Conservation (phyloP, 2,329 filamentous ascomycete genomes). For the Penicillium decumbens region DNA sequence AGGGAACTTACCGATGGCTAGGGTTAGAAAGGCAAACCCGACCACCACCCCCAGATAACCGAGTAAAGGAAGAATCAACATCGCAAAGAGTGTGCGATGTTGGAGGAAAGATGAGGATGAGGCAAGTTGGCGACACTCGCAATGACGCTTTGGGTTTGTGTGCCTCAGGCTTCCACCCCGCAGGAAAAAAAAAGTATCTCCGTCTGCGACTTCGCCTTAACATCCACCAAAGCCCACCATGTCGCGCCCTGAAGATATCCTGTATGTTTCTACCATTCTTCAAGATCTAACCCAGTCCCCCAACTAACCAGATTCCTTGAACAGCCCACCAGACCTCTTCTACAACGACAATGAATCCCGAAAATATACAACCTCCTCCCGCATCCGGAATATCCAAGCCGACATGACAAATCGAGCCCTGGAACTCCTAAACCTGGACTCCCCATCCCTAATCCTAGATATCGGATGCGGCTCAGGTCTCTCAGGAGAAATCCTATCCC, state of each 20-base stretch:
- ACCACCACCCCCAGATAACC: conserved; percentile 83
- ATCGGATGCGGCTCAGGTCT: conserved; percentile 94
- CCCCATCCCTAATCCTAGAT: conserved; percentile 85
- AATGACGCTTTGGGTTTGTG: conserved; percentile 5
- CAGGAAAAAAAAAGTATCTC: conserved; percentile 11
- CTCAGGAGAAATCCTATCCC: conserved; percentile 85
- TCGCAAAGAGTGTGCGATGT: conserved; percentile 40
- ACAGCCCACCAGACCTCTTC: conserved; percentile 87
- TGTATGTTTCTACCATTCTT: conserved; percentile 53
- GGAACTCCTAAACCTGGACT: conserved; percentile 74
- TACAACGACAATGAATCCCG: conserved; percentile 94
- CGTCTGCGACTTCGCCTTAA: conserved; percentile 1
- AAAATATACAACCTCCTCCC: conserved; percentile 95
- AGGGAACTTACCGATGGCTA: conserved; percentile 70
- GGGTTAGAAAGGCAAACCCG: conserved; percentile 88
- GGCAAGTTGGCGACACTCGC: background rate
- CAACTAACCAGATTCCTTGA: conserved; percentile 23
- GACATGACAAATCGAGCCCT: conserved; percentile 92
- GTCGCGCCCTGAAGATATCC: conserved; percentile 94
- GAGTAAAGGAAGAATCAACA: conserved; percentile 94
- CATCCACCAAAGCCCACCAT: conserved; percentile 52
- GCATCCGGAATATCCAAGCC: conserved; percentile 92
- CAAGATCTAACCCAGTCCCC: conserved; percentile 20
- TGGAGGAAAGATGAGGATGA: conserved; percentile 1
- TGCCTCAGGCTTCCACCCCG: conserved; percentile 15